phyloP scores from a whole-genome alignment of 108 stramenopile genomes.

The Nitzschia putrida region DNA sequence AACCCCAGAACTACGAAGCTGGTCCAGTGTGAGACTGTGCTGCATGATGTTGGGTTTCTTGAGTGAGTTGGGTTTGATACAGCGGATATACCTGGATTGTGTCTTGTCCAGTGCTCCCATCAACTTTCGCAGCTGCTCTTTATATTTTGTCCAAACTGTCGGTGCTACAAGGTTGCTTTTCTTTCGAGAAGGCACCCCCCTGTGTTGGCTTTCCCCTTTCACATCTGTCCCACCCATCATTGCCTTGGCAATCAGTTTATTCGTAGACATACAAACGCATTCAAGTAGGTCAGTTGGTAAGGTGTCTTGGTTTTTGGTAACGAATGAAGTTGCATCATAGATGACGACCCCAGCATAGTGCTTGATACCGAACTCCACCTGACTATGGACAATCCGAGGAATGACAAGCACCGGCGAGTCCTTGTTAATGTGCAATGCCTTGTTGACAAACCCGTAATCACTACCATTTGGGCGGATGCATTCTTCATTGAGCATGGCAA shows the following conservation, averaged over 20 bases:
- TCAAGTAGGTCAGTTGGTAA: slow-evolving; percentile 59
- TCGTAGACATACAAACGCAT: slow-evolving; percentile 49
- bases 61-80: slow-evolving; percentile 71
- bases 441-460: slow-evolving; percentile 72
- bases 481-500: slow-evolving; percentile 91
- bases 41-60: slow-evolving; percentile 69
- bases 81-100: slow-evolving; percentile 82
- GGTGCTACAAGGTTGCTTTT: slow-evolving; percentile 33
- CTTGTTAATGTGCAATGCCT: slow-evolving; percentile 30
- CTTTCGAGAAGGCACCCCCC: slow-evolving; percentile 12
- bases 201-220: slow-evolving; percentile 5
- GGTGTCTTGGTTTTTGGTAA: slow-evolving; percentile 77
- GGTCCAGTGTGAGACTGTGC: slow-evolving; percentile 67
- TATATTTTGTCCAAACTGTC: slow-evolving; percentile 47
- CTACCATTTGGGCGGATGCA: slow-evolving; percentile 82
- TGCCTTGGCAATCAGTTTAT: slow-evolving; percentile 44
- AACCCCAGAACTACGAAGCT: slow-evolving; percentile 88
- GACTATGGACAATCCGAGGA: slow-evolving; percentile 45
- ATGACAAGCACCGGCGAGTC: slow-evolving; percentile 24
- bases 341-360: slow-evolving; percentile 88
- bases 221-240: slow-evolving; percentile 3
- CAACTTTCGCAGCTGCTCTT: slow-evolving; percentile 51
- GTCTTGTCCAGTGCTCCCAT: slow-evolving; percentile 60
- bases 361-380: slow-evolving; percentile 72
- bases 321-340: slow-evolving; percentile 76